A percentile compares a stretch with the other conserved stretches of the same genome.
Conservation (phyloP, 176 grass and related monocot species). For the Avena atlantica region DNA sequence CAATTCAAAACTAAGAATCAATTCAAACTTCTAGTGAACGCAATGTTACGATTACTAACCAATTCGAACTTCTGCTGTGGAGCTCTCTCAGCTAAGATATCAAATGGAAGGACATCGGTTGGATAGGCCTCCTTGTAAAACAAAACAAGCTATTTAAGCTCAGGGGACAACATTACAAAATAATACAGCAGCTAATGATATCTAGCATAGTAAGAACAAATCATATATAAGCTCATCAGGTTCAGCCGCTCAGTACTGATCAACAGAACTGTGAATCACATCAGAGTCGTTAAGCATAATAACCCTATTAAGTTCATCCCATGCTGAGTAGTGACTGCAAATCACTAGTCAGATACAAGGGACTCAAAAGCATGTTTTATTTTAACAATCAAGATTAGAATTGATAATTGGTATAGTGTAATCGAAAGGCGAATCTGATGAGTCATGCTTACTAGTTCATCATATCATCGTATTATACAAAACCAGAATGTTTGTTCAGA, state of each 20-base stretch:
- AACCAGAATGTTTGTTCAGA: background rate
- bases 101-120: conserved; percentile 54
- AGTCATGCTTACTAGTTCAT: background rate
- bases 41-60: conserved; percentile 49
- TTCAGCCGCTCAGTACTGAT: background rate
- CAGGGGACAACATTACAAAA: background rate
- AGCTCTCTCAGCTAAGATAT: conserved; percentile 70
- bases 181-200: background rate
- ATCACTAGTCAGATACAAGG: background rate
- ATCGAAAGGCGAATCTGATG: background rate
- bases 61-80: conserved; percentile 65
- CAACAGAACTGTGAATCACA: background rate
- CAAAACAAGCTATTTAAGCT: conserved; percentile 30
- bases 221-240: background rate
- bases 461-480: background rate
- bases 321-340: background rate
- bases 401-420: background rate
- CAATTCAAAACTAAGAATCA: conserved; percentile 25
- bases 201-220: background rate
- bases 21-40: conserved; percentile 56
- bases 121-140: conserved; percentile 69
- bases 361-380: background rate
- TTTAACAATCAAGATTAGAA: background rate
- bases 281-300: background rate
- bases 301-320: background rate